phyloP scores from a whole-genome alignment of 768 basidiomycete genomes.

The Russula emetica region DNA sequence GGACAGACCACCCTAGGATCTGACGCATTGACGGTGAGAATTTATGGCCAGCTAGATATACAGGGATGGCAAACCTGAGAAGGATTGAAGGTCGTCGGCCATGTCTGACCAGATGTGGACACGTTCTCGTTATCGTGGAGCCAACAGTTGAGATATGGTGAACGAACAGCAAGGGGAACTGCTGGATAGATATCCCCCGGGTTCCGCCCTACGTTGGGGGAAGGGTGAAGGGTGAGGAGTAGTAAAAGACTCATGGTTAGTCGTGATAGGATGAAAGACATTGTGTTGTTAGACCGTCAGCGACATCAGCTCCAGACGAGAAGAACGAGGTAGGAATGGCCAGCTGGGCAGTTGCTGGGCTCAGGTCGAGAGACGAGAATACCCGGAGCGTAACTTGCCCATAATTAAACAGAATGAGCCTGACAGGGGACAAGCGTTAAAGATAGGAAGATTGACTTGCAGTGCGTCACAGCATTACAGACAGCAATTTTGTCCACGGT shows the following conservation, averaged over 20 bases:
- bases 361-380: background rate
- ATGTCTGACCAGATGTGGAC: slow-evolving; percentile 12
- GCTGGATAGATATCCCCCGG: slow-evolving; percentile 25
- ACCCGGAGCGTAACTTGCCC: background rate
- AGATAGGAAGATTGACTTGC: too few relatives aligned
- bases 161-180: slow-evolving; percentile 32
- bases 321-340: background rate
- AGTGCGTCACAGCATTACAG: too few relatives aligned
- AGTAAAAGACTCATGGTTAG: background rate
- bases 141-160: slow-evolving; percentile 32
- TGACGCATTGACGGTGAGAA: background rate
- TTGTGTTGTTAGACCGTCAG: background rate
- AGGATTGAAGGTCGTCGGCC: slow-evolving; percentile 25
- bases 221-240: background rate
- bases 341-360: background rate
- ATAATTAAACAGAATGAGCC: background rate
- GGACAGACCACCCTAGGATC: slow-evolving; percentile 20
- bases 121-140: slow-evolving; percentile 3
- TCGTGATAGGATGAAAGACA: background rate
- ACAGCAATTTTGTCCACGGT: too few relatives aligned
- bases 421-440: too few relatives aligned
- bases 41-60: background rate
- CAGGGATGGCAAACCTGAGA: background rate
- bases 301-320: background rate
- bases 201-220: background rate